phyloP scores from a whole-genome alignment of 1,284 basidiomycete genomes.

The Apiotrichum laibachii region DNA sequence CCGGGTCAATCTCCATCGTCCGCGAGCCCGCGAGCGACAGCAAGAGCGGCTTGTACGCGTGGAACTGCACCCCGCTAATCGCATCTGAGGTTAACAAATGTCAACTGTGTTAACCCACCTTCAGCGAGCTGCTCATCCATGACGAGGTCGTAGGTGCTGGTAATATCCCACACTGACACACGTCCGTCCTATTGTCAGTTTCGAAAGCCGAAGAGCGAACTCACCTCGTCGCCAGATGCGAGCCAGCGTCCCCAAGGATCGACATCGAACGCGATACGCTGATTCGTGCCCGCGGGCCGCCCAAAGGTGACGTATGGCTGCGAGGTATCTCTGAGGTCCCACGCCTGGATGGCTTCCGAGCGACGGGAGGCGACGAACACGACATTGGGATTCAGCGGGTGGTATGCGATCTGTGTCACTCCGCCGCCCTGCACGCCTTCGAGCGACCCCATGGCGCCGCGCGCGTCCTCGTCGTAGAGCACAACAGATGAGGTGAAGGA shows the following conservation, averaged over 20 bases:
- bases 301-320: slow-evolving; percentile 25
- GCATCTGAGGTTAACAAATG: slow-evolving; percentile 32
- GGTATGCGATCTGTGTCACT: slow-evolving; percentile 79
- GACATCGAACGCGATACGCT: slow-evolving; percentile 71
- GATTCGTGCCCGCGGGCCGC: slow-evolving; percentile 62
- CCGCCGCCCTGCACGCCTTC: slow-evolving; percentile 60
- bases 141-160: slow-evolving; percentile 15
- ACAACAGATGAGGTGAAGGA: slow-evolving; percentile 63
- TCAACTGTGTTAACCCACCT: slow-evolving; percentile 13
- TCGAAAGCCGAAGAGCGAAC: slow-evolving; percentile 13
- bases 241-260: slow-evolving; percentile 69
- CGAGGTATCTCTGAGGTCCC: slow-evolving; percentile 68
- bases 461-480: slow-evolving; percentile 65
- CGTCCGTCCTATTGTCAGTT: slow-evolving; percentile 30
- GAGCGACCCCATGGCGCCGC: slow-evolving; percentile 62
- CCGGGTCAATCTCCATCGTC: slow-evolving; percentile 1
- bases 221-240: slow-evolving; percentile 67
- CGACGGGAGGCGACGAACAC: slow-evolving; percentile 76
- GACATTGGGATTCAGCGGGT: slow-evolving; percentile 66
- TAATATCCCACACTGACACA: slow-evolving; percentile 44
- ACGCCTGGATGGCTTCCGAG: slow-evolving; percentile 63
- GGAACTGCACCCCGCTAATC: slow-evolving; percentile 43
- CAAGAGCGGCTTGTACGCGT: slow-evolving; percentile 40
- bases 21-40: slow-evolving; percentile 40
- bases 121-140: slow-evolving; percentile 18